Conservation (phyloP, 176 grass and related monocot species). For the Thinopyrum elongatum region DNA sequence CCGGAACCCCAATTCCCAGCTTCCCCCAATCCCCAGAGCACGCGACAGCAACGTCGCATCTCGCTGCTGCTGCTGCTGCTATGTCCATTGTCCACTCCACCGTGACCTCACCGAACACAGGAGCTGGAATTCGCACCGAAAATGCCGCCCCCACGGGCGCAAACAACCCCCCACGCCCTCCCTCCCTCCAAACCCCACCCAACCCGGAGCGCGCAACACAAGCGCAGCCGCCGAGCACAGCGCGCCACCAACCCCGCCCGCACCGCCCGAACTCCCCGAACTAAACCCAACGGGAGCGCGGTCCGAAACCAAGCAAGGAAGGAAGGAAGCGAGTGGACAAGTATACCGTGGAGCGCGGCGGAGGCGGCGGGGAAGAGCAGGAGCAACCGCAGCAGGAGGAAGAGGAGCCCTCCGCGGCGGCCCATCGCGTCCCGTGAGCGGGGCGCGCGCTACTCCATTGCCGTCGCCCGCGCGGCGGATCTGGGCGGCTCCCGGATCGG, state of each 20-base stretch:
- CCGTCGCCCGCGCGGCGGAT: conserved; percentile 16
- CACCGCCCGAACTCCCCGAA: neutral
- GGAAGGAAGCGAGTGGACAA: neutral
- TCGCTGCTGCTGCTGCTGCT: neutral
- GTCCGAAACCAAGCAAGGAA: neutral
- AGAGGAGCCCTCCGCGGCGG: neutral
- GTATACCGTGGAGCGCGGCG: conserved; percentile 31
- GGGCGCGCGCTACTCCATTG: conserved; percentile 34
- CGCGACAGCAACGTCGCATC: conserved; percentile 6
- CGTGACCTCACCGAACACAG: too few species aligned
- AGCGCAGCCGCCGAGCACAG: neutral
- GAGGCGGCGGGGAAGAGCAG: neutral
- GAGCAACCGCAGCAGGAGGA: neutral
- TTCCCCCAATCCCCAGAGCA: neutral
- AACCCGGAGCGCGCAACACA: neutral
- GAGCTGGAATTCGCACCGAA: neutral
- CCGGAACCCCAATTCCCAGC: neutral
- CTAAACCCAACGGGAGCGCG: neutral
- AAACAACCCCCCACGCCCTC: neutral
- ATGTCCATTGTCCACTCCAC: neutral
- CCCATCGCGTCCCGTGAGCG: neutral
- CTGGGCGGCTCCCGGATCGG: conserved; percentile 28
- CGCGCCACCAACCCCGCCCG: neutral
- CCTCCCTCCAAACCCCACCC: neutral
- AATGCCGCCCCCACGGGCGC: neutral